A percentile compares a stretch with the other conserved stretches of the same genome.
phyloP scores from a whole-genome alignment of 306 rosid genomes.

The Clitoria ternatea region DNA sequence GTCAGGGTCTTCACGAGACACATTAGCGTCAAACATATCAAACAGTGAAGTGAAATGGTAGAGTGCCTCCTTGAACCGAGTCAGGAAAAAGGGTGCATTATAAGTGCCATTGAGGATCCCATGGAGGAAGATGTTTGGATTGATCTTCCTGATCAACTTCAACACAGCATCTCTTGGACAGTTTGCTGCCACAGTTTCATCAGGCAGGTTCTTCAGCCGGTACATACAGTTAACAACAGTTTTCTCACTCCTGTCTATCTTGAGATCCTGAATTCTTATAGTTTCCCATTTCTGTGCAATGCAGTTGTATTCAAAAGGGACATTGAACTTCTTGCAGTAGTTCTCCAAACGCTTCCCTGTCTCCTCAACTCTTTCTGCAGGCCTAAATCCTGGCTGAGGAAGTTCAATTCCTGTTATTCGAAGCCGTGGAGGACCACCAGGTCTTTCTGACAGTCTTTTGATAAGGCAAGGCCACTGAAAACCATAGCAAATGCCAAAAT shows the following conservation, averaged over 20 bases:
- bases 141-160: conserved; percentile 55
- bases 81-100: conserved; percentile 70
- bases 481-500: conserved; percentile 75
- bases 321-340: conserved; percentile 50
- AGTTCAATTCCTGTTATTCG: conserved; percentile 66
- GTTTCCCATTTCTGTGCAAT: conserved; percentile 74
- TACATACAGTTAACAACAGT: conserved; percentile 56
- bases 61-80: conserved; percentile 67
- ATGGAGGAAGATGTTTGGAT: conserved; percentile 68
- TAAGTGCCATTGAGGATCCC: conserved; percentile 66
- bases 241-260: conserved; percentile 44
- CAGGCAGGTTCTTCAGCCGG: conserved; percentile 60
- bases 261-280: conserved; percentile 44
- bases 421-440: conserved; percentile 53
- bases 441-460: conserved; percentile 41
- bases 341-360: conserved; percentile 53
- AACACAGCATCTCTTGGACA: conserved; percentile 67
- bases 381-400: conserved; percentile 74
- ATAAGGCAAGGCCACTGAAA: conserved; percentile 82
- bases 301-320: conserved; percentile 50
- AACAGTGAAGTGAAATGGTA: conserved; percentile 70
- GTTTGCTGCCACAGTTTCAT: conserved; percentile 44
- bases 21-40: conserved; percentile 69
- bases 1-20: conserved; percentile 49
- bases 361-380: conserved; percentile 61